phyloP scores from a whole-genome alignment of 371 early-diverging fungal species.

The Amoeboaphelidium occidentale region DNA sequence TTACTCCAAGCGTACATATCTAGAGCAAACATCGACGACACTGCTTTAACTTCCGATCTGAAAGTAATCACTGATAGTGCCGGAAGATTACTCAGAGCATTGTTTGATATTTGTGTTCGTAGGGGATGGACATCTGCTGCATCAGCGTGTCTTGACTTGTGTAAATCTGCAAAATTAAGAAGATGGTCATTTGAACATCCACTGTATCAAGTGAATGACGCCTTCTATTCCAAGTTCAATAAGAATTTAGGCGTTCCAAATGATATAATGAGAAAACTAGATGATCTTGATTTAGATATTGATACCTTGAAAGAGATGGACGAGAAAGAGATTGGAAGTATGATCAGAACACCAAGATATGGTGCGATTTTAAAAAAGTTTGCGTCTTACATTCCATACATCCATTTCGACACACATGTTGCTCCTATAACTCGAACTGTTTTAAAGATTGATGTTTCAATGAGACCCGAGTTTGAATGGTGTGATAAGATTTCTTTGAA shows the following conservation, averaged over 20 bases:
- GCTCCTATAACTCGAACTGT: slow-evolving; percentile 81
- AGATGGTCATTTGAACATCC: slow-evolving; percentile 93
- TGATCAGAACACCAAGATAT: slow-evolving; percentile 44
- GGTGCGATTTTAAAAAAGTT: slow-evolving; percentile 39
- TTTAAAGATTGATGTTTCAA: slow-evolving; percentile 42
- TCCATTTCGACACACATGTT: slow-evolving; percentile 44
- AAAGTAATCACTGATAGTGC: slow-evolving; percentile 89
- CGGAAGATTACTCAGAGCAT: slow-evolving; percentile 72
- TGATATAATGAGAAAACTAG: slow-evolving; percentile 6
- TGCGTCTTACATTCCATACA: slow-evolving; percentile 58
- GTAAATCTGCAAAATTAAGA: slow-evolving; percentile 62
- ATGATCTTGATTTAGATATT: slow-evolving; percentile 2
- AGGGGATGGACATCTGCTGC: slow-evolving; percentile 87
- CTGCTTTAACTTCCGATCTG: slow-evolving; percentile 85
- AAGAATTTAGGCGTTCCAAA: slow-evolving; percentile 21
- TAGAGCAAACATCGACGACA: slow-evolving; percentile 65
- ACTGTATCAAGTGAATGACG: slow-evolving; percentile 55
- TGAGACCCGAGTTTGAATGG: slow-evolving; percentile 74
- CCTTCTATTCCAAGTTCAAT: slow-evolving; percentile 1
- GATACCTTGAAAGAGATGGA: too few relatives aligned
- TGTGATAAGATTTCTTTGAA: slow-evolving; percentile 62
- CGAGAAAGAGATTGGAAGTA: slow-evolving; percentile 49
- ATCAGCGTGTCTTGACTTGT: slow-evolving; percentile 45
- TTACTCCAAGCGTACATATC: slow-evolving; percentile 83
- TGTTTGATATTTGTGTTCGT: slow-evolving; percentile 81